phyloP scores from a whole-genome alignment of 2,329 filamentous ascomycete genomes.

The Aureobasidium namibiae region DNA sequence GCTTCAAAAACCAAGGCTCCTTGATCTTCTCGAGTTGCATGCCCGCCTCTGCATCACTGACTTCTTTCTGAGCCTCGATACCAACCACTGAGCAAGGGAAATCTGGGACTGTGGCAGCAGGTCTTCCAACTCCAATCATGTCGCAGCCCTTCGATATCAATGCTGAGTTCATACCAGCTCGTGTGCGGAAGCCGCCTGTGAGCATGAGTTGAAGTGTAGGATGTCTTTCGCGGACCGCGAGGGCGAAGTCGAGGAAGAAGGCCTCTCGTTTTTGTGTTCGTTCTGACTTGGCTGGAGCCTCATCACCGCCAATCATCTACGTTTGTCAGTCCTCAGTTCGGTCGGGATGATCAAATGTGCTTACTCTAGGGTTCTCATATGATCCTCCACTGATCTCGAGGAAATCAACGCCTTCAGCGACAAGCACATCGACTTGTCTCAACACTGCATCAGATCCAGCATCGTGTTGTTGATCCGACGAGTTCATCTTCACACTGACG shows the following conservation, averaged over 20 bases:
- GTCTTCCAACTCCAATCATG: conserved; percentile 41
- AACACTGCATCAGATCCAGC: conserved; percentile 40
- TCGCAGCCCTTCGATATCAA: conserved; percentile 40
- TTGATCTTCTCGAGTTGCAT: conserved; percentile 7
- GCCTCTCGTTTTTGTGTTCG: conserved; percentile 46
- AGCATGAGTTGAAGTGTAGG: conserved; percentile 31
- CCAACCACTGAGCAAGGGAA: conserved; percentile 31
- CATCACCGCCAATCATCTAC: conserved; percentile 29
- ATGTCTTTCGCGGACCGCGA: conserved; percentile 22
- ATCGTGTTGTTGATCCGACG: conserved; percentile 33
- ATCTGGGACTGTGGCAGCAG: conserved; percentile 37
- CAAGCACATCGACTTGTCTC: conserved; percentile 48
- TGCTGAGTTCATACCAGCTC: conserved; percentile 42
- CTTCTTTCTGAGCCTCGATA: conserved; percentile 19
- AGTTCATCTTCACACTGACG: conserved; percentile 45
- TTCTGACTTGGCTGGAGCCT: conserved; percentile 30
- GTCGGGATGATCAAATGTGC: not conserved
- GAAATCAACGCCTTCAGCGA: conserved; percentile 51
- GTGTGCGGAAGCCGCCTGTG: conserved; percentile 55
- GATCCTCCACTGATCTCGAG: conserved; percentile 59
- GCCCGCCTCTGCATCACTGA: conserved; percentile 20
- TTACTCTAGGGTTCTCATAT: conserved; percentile 11
- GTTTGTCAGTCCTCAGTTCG: conserved; percentile 12
- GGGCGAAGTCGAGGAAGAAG: conserved; percentile 59
- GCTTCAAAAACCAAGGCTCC: conserved; percentile 8